Base-by-base conservation (phyloP, 2,329 filamentous ascomycete genomes). In the Pyrenophora teres region DNA sequence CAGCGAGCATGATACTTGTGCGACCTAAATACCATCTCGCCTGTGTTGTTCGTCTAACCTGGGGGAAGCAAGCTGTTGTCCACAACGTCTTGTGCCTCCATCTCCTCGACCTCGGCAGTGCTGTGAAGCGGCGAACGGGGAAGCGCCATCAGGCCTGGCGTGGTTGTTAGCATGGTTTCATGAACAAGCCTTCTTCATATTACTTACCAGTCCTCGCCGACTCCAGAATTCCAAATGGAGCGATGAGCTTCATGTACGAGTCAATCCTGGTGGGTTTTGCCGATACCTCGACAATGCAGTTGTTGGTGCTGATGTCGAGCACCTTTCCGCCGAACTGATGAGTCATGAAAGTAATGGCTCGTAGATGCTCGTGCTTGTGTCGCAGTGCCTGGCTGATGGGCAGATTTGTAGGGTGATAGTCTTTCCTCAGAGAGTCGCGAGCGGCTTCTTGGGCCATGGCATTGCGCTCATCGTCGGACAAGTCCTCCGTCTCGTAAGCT, bases 271-370 rank as follows among this genome's bases (percentile, higher is more conserved):
- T 85, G 31, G 91, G 92, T 78, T 99, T 99, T 54, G 94, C 94
- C 46, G 92, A 96, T 6, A 99, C 77, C 77, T 99, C 94, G 54
- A 99, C 92, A 74, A 97, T 97, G 78, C 94, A 97, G 79, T 95
- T 97, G 77, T 90, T 97, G 46, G 90, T 97, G 81, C 92, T 96
- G 67, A 99, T 97, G 76, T 99, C 94, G 66, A 99, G 77, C 21
- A 99, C 90, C 80, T 99, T 99, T 60, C 94, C 94, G 50, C 92
- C 92, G 68, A 99, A 99, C 71, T 99, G 94, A 78, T 99, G 94
- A 15, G 93, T 88, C 72, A 99, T 86, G 76, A 96, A 94, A 50
- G 94, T 99, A 69, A 99, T 96, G 50, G 89, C 92, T 79, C 93
- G 90, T 64, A 99, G 78, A 80, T 99, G 94, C 80, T 97, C 91